phyloP scores from a whole-genome alignment of 352 stramenopile genomes.

The Phytopythium helicoides region DNA sequence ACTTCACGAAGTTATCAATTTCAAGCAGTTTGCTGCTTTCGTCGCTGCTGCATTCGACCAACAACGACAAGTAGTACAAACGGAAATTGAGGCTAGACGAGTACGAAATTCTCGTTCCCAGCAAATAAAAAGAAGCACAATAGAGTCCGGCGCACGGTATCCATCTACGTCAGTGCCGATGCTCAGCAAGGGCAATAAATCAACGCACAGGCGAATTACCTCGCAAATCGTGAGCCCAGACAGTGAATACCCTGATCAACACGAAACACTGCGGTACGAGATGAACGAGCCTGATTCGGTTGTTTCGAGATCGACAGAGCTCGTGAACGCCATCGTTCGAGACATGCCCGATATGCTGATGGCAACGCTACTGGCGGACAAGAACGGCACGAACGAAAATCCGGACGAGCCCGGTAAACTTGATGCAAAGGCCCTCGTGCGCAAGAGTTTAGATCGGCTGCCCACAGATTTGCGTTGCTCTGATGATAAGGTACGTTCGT shows the following conservation, averaged over 20 bases:
- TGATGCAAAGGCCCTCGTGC: constrained; percentile 6
- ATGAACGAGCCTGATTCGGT: not conserved
- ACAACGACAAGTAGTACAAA: constrained; percentile 17
- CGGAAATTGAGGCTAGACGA: constrained; percentile 1
- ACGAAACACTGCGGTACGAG: constrained; percentile 1
- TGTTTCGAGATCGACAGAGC: constrained; percentile 5
- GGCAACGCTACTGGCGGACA: constrained; percentile 18
- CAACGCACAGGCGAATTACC: no score
- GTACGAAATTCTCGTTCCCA: not conserved
- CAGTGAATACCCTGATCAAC: not conserved
- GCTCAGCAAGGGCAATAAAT: constrained; percentile 1
- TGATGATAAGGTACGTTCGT: constrained; percentile 26
- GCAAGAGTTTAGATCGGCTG: constrained; percentile 36
- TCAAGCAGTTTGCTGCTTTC: constrained; percentile 76
- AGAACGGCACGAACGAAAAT: not conserved
- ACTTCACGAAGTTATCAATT: constrained; percentile 68
- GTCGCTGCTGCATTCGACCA: constrained; percentile 50
- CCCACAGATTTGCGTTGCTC: constrained; percentile 12
- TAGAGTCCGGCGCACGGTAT: not conserved
- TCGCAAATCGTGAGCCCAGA: no score
- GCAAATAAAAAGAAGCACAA: not conserved
- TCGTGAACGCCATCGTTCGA: constrained; percentile 1
- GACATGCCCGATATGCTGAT: constrained; percentile 30
- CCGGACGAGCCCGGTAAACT: not conserved
- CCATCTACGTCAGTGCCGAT: constrained; percentile 1